A percentile compares a stretch with the other conserved stretches of the same genome.
These are phyloP conservation scores for Solanum piurae DNA, from an alignment of 257 asterid species.

Conservation along the genomic window DNA sequence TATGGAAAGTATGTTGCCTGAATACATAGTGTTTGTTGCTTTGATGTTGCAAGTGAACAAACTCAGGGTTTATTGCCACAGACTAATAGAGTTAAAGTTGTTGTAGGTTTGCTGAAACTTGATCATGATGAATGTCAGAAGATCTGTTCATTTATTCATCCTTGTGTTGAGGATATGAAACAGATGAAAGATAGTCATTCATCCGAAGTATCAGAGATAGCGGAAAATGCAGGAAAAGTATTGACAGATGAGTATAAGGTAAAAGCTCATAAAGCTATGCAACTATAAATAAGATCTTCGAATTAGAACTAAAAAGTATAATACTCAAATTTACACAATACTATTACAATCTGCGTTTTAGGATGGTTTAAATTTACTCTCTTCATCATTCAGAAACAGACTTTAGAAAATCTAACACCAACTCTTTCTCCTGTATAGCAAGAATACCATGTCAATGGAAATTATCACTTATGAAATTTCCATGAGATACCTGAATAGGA, in stretches of 20 bases:
- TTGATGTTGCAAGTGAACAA: not conserved
- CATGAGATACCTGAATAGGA: too few species aligned
- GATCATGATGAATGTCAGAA: slow-evolving; percentile 25
- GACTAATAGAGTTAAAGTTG: not conserved
- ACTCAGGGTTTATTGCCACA: not conserved
- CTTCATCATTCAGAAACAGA: not conserved
- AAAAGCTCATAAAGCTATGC: not conserved
- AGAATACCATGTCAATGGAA: too few species aligned
- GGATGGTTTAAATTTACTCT: not conserved
- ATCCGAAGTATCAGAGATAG: slow-evolving; percentile 22
- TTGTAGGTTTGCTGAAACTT: slow-evolving; percentile 19
- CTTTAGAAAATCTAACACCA: not conserved
- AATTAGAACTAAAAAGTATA: not conserved
- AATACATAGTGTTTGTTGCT: not conserved
- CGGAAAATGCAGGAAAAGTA: slow-evolving; percentile 25
- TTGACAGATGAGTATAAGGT: slow-evolving; percentile 44
- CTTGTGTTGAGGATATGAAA: slow-evolving; percentile 14
- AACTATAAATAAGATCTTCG: not conserved
- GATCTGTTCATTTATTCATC: slow-evolving; percentile 3
- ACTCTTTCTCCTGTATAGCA: not conserved
- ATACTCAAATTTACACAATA: not conserved
- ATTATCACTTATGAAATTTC: too few species aligned
- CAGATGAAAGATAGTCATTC: slow-evolving; percentile 17
- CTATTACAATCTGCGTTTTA: not conserved
- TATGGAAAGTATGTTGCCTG: slow-evolving; percentile 18